Conservation (phyloP, 2,329 filamentous ascomycete species). For the Trichophyton equinum region DNA sequence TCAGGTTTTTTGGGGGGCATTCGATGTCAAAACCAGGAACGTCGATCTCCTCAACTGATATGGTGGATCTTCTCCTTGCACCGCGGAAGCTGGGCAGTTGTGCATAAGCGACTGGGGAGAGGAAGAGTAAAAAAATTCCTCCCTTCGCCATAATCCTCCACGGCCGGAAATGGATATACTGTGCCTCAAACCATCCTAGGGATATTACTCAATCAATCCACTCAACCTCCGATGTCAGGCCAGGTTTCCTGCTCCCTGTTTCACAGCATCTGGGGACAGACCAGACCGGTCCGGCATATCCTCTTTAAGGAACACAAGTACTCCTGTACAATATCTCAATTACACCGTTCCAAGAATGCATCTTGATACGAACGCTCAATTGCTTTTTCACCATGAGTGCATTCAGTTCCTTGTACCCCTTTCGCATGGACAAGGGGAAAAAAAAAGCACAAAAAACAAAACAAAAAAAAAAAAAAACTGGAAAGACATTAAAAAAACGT, state of each 20-base stretch:
- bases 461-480: background rate
- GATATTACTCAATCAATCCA: slow-evolving; percentile 2
- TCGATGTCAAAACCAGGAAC: background rate
- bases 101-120: background rate
- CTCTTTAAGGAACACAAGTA: slow-evolving; percentile 1
- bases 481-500: background rate
- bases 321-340: background rate
- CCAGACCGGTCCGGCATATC: background rate
- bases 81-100: slow-evolving; percentile 2
- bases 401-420: slow-evolving; percentile 2
- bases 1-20: background rate
- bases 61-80: background rate
- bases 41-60: background rate
- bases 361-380: slow-evolving; percentile 1
- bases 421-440: background rate
- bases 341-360: background rate
- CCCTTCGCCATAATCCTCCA: background rate
- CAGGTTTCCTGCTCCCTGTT: background rate
- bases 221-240: background rate
- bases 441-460: background rate
- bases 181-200: background rate
- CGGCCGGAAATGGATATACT: slow-evolving; percentile 1
- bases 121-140: background rate
- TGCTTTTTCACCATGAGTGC: background rate
- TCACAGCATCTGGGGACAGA: background rate